These are phyloP conservation scores for Trametes gibbosa DNA, from an alignment of 768 basidiomycete species.

Conservation along the genomic window DNA sequence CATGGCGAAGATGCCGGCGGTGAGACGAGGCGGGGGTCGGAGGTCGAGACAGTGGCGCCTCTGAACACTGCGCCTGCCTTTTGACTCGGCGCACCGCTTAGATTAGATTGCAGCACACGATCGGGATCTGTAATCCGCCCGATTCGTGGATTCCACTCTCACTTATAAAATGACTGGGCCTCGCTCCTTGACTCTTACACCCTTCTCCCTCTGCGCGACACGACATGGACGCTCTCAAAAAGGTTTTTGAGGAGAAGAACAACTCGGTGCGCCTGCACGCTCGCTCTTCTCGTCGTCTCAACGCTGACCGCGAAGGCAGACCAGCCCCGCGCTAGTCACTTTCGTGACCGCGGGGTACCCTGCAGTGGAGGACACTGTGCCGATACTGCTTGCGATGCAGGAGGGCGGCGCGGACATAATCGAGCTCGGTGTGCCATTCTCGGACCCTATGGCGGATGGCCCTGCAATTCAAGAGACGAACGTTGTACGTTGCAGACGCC, in stretches of 20 bases:
- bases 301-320: slow-evolving; percentile 3
- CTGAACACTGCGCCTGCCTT: no score
- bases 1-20: slow-evolving; percentile 33
- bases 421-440: slow-evolving; percentile 94
- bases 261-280: slow-evolving; percentile 40
- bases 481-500: slow-evolving; percentile 53
- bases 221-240: slow-evolving; percentile 68
- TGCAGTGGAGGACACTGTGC: slow-evolving; percentile 71
- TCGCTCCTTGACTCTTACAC: slow-evolving; percentile 8
- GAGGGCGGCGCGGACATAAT: slow-evolving; percentile 92
- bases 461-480: slow-evolving; percentile 92
- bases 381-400: slow-evolving; percentile 89
- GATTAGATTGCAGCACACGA: slow-evolving; percentile 18
- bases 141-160: not conserved
- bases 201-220: slow-evolving; percentile 6
- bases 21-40: not conserved
- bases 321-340: slow-evolving; percentile 64
- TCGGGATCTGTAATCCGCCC: slow-evolving; percentile 4
- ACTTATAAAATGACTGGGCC: slow-evolving; percentile 18
- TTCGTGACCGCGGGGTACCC: slow-evolving; percentile 97
- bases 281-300: not conserved
- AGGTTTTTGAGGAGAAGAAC: slow-evolving; percentile 67
- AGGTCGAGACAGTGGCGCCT: slow-evolving; percentile 3
- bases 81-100: not conserved
- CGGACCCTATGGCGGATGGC: slow-evolving; percentile 95